Conservation (phyloP, 768 basidiomycete genomes). For the Leccinum barrowsii region DNA sequence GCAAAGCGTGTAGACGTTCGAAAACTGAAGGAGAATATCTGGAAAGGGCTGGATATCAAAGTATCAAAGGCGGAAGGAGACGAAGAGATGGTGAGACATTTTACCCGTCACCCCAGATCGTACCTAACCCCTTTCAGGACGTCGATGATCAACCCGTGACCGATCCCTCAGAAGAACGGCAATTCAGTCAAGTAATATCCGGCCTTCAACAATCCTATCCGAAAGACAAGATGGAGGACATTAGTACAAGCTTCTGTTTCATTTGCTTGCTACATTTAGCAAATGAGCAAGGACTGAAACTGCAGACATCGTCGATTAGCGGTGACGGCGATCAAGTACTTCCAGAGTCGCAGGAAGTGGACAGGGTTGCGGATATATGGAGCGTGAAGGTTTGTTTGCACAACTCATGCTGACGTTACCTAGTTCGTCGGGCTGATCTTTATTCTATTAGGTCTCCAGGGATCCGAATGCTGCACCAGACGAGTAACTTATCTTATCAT, state of each 20-base stretch:
- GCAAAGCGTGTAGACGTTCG: constrained; percentile 97
- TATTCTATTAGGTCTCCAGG: constrained; percentile 38
- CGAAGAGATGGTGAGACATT: constrained; percentile 50
- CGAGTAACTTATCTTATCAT: constrained; percentile 21
- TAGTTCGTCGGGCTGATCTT: not conserved
- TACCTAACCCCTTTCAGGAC: constrained; percentile 39
- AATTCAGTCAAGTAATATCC: constrained; percentile 79
- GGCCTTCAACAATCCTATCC: constrained; percentile 83
- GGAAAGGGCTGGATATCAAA: constrained; percentile 86
- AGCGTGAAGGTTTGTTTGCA: constrained; percentile 55
- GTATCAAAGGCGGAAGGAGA: constrained; percentile 41
- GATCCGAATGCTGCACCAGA: constrained; percentile 37
- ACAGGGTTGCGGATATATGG: constrained; percentile 70
- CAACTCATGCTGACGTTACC: not conserved
- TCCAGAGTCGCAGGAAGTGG: constrained; percentile 36
- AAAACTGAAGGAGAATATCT: constrained; percentile 96
- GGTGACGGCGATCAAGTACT: constrained; percentile 33
- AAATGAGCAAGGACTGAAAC: constrained; percentile 91
- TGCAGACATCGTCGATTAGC: constrained; percentile 51
- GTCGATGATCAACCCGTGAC: constrained; percentile 51
- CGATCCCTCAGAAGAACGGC: constrained; percentile 61
- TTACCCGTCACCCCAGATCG: not conserved
- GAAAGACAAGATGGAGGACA: constrained; percentile 92
- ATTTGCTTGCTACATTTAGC: constrained; percentile 95
- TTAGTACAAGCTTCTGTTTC: constrained; percentile 99